These are phyloP conservation scores for Selaginella tamariscina DNA, from an alignment of 75 land plant species.

Conservation along the genomic window DNA sequence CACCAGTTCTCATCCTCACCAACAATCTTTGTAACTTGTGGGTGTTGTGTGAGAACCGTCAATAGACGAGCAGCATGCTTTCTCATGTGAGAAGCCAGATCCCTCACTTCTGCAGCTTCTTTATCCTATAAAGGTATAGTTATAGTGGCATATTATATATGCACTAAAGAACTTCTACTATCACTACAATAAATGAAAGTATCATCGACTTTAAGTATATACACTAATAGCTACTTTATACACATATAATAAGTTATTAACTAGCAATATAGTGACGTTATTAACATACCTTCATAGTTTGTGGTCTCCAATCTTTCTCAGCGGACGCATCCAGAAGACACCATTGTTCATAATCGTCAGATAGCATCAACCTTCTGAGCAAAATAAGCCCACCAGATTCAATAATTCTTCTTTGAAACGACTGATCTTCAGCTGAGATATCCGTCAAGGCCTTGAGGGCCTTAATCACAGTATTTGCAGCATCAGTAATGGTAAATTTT, in stretches of 20 bases:
- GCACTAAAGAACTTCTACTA: too few species aligned
- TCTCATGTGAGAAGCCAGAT: conserved; percentile 64
- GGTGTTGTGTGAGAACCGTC: conserved; percentile 51
- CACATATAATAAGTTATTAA: too few species aligned
- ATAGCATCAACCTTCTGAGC: conserved; percentile 57
- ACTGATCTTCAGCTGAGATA: conserved; percentile 55
- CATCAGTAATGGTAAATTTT: conserved; percentile 39
- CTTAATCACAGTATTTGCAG: conserved; percentile 56
- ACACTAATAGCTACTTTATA: too few species aligned
- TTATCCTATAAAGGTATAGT: too few species aligned
- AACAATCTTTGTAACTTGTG: conserved; percentile 46
- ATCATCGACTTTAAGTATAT: too few species aligned
- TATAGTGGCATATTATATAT: too few species aligned
- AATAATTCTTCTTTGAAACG: conserved; percentile 36
- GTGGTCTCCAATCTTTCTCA: not conserved
- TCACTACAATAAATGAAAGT: too few species aligned
- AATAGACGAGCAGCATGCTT: conserved; percentile 89
- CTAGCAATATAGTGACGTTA: too few species aligned
- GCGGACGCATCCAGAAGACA: conserved; percentile 4
- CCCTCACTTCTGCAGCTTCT: conserved; percentile 27
- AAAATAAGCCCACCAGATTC: conserved; percentile 70
- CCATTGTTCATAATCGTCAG: conserved; percentile 75
- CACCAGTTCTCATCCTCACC: conserved; percentile 49
- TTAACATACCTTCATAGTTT: not conserved
- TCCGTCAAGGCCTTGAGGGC: conserved; percentile 87